Evolutionary conservation across 2,329 filamentous ascomycete species (phyloP), one percentile per base, ranked within the genome.

Genomic region (Grosmannia huntii): DNA sequence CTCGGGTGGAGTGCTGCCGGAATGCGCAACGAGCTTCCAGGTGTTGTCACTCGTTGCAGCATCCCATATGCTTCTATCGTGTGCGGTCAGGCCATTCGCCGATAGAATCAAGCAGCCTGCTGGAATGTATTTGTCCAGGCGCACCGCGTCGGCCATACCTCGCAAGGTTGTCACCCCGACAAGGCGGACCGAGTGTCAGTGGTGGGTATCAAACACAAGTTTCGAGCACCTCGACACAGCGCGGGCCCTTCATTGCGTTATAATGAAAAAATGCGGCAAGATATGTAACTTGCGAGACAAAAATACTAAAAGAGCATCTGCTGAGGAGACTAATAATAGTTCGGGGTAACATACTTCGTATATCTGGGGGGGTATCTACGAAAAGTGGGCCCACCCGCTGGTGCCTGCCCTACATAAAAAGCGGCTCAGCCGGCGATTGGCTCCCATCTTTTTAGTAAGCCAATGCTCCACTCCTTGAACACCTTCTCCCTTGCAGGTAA

Each of bases 381-480:
- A 44, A 44, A 4, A 44, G 41, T 44, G 41, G 41, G 19, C 3
- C 41, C 4, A 10, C 10, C 19, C 16, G 7, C 19, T 44, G 19
- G 14, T 9, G 41, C 38, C 19, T 55, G 12, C 41, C 16, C 6
- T 25, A 10, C 21, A 33, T 41, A 16, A n/a, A 14, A 19, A 16
- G 25, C 38, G 19, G 3, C 6, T 49, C 23, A 28, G 19, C 33
- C 12, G 3, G 21, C 33, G 41, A 44, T 44, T 5, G 27, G 16
- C 51, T 56, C 52, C 69, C 79, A 84, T 60, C 78, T 72, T 62
- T 78, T 75, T 60, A 89, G 66, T 21, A 89, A 67, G 2, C 83
- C 84, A 5, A 89, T 82, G 28, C 77, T 76, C 85, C 85, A 90
- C n/a, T 77, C 79, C 66, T 80, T 75, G 63, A 87, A 86, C 31